Evolutionary conservation across 495 filamentous ascomycete genomes (phyloP).

Genomic region (Neurospora sublineolata): DNA sequence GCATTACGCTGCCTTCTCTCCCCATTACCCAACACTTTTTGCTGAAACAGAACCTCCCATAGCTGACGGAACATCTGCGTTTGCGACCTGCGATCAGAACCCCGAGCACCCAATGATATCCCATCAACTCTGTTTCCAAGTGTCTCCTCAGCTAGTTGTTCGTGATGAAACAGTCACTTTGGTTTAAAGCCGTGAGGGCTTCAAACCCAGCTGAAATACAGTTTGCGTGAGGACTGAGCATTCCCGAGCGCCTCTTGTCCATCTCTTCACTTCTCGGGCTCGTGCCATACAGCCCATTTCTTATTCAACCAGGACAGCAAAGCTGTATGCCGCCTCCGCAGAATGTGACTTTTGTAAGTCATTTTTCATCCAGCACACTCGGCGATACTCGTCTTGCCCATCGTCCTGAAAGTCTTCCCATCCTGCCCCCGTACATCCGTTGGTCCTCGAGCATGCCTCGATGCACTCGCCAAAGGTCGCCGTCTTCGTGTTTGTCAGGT

Average conservation of each 20-base stretch:
- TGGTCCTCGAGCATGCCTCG: conserved; percentile 3
- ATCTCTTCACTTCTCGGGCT: not conserved
- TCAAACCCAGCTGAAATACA: not conserved
- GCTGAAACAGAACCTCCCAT: not conserved
- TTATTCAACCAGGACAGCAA: conserved; percentile 4
- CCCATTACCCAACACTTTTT: not conserved
- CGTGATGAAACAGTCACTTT: not conserved
- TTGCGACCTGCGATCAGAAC: not conserved
- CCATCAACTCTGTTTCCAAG: not conserved
- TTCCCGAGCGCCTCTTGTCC: not conserved
- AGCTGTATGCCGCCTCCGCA: conserved; percentile 8
- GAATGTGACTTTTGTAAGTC: conserved; percentile 8
- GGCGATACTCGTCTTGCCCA: not conserved
- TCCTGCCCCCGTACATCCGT: conserved; percentile 10
- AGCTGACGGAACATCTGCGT: not conserved
- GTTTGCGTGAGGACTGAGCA: not conserved
- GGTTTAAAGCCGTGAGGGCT: not conserved
- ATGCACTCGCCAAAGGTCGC: conserved; percentile 12
- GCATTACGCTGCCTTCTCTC: not conserved
- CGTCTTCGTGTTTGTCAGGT: conserved; percentile 4
- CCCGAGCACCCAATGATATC: not conserved
- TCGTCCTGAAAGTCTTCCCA: conserved; percentile 7
- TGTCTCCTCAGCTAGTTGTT: not conserved
- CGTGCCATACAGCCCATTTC: not conserved
- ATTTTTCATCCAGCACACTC: conserved; percentile 15